phyloP scores from a whole-genome alignment of 129 eudicot genomes.

The Lactuca saligna region DNA sequence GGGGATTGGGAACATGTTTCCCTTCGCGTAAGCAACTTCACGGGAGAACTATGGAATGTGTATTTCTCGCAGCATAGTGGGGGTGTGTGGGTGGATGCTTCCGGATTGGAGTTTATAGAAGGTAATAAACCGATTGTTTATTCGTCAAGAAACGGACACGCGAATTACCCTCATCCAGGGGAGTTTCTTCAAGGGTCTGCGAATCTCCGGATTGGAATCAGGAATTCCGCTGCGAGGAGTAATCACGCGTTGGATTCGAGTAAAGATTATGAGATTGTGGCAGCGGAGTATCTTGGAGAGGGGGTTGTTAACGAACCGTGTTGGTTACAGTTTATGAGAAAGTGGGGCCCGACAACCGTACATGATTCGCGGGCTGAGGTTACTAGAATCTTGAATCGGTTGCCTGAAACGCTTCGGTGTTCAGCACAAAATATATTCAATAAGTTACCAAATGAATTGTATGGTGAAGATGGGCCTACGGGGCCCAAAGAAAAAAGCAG shows the following conservation, averaged over 20 bases:
- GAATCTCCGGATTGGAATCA: conserved; percentile 67
- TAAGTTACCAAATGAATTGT: conserved; percentile 69
- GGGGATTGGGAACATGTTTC: conserved; percentile 97
- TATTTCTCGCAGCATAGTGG: conserved; percentile 91
- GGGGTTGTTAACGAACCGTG: conserved; percentile 65
- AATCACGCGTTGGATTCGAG: conserved; percentile 63
- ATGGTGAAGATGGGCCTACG: conserved; percentile 91
- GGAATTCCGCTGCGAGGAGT: conserved; percentile 72
- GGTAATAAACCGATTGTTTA: conserved; percentile 70
- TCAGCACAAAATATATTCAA: conserved; percentile 45
- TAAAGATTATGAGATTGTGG: conserved; percentile 55
- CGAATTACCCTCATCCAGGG: conserved; percentile 77
- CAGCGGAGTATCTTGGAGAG: conserved; percentile 89
- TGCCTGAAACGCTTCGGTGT: conserved; percentile 28
- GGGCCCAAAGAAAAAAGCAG: conserved; percentile 97
- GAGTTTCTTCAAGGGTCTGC: conserved; percentile 70
- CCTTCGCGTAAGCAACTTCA: conserved; percentile 83
- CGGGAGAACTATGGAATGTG: conserved; percentile 70
- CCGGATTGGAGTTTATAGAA: conserved; percentile 68
- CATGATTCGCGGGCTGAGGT: conserved; percentile 66
- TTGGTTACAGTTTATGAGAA: conserved; percentile 91
- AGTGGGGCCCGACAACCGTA: conserved; percentile 86
- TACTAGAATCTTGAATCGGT: conserved; percentile 45
- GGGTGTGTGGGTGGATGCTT: conserved; percentile 77
- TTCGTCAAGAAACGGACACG: conserved; percentile 82